Evolutionary conservation across 148 eudicot species (phyloP).

Genomic region (Fagopyrum homotropicum): DNA sequence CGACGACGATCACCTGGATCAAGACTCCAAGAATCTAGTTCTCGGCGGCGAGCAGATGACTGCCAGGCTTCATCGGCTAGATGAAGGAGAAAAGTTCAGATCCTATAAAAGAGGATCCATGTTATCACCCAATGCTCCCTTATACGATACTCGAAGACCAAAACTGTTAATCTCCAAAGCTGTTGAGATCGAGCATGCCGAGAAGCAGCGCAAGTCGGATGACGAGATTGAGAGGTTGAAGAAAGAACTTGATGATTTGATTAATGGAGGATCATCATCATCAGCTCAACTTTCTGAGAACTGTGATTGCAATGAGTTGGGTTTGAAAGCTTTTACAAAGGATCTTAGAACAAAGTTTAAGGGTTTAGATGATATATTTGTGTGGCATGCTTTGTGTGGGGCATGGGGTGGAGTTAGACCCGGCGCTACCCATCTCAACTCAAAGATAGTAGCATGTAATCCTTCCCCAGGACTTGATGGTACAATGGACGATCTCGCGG

Average conservation of each 20-base stretch:
- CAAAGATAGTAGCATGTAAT: constrained; percentile 33
- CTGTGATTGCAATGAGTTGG: constrained; percentile 18
- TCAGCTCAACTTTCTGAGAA: constrained; percentile 5
- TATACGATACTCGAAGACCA: constrained; percentile 43
- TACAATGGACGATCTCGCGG: constrained; percentile 61
- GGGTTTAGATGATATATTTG: constrained; percentile 55
- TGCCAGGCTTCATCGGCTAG: constrained; percentile 48
- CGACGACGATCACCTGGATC: constrained; percentile 25
- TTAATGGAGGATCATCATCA: constrained; percentile 18
- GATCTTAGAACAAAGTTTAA: constrained; percentile 42
- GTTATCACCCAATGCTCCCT: constrained; percentile 29
- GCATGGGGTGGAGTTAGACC: constrained; percentile 79
- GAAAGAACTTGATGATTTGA: constrained; percentile 32
- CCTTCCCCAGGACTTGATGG: constrained; percentile 49
- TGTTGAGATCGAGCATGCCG: constrained; percentile 42
- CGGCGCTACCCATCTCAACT: constrained; percentile 36
- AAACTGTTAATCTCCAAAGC: constrained; percentile 50
- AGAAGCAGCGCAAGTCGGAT: constrained; percentile 36
- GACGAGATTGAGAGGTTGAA: constrained; percentile 27
- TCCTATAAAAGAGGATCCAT: constrained; percentile 38
- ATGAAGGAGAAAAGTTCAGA: constrained; percentile 52
- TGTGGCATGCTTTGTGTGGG: constrained; percentile 70
- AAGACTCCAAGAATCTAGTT: constrained; percentile 38
- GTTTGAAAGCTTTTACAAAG: constrained; percentile 51
- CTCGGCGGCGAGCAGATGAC: constrained; percentile 66